Evolutionary conservation across 2,329 filamentous ascomycete species (phyloP).

Genomic region (Lasiodiplodia sp.): DNA sequence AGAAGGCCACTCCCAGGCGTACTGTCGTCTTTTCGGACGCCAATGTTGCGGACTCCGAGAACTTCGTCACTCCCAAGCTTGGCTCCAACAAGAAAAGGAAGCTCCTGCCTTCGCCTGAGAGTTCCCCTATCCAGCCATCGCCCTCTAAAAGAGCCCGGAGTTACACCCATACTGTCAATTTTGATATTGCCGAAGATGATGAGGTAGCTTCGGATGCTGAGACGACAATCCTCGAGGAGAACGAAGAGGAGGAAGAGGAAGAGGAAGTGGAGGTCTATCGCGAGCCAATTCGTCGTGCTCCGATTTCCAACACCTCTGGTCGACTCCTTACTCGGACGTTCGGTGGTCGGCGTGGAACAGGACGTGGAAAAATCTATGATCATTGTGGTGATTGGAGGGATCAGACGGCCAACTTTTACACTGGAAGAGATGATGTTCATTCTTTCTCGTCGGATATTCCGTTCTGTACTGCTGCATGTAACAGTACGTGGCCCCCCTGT

Average conservation of each 20-base stretch:
- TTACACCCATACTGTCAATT: constrained; percentile 35
- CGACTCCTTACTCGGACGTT: constrained; percentile 56
- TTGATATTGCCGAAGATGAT: constrained; percentile 26
- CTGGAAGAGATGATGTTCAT: constrained; percentile 62
- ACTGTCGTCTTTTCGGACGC: constrained; percentile 50
- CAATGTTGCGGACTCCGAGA: constrained; percentile 35
- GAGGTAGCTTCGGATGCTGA: constrained; percentile 30
- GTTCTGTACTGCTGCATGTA: constrained; percentile 71
- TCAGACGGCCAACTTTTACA: constrained; percentile 67
- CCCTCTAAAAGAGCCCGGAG: constrained; percentile 47
- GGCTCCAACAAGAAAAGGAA: constrained; percentile 45
- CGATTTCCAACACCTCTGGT: constrained; percentile 42
- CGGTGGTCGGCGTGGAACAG: constrained; percentile 50
- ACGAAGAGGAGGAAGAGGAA: constrained; percentile 37
- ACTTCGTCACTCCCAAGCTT: constrained; percentile 42
- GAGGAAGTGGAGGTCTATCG: constrained; percentile 37
- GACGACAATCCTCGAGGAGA: constrained; percentile 27
- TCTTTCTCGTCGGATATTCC: constrained; percentile 62
- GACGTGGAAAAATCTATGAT: constrained; percentile 49
- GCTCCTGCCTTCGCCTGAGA: constrained; percentile 50
- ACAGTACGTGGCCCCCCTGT: constrained; percentile 59
- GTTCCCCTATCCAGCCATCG: constrained; percentile 50
- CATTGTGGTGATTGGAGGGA: constrained; percentile 63
- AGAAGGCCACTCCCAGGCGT: constrained; percentile 45
- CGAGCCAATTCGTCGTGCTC: constrained; percentile 49